These are phyloP conservation scores for Orbilia oligospora DNA, from an alignment of 2,329 filamentous ascomycete genomes.

Conservation along the genomic window DNA sequence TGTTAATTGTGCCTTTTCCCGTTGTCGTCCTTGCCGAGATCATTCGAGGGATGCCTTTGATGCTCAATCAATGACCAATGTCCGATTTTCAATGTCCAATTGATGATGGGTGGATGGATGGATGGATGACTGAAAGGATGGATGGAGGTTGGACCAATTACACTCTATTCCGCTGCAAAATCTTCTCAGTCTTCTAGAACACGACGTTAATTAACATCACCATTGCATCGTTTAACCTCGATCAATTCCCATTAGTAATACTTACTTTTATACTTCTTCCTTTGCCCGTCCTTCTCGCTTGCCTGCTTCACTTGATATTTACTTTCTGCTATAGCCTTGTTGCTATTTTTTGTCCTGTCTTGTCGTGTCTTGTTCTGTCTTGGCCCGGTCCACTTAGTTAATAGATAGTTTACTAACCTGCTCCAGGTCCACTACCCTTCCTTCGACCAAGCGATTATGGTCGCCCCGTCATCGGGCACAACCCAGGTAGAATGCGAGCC, in stretches of 20 bases:
- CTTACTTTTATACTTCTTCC: background rate
- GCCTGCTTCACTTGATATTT: background rate
- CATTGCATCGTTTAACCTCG: background rate
- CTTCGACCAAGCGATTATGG: conserved; percentile 61
- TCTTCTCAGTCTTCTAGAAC: conserved; percentile 43
- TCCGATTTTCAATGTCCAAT: background rate
- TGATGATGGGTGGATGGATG: background rate
- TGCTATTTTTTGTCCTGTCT: conserved; percentile 3
- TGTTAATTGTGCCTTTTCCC: background rate
- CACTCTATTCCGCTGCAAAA: conserved; percentile 16
- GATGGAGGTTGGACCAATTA: conserved; percentile 31
- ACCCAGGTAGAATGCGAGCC: conserved; percentile 61
- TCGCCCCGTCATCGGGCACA: conserved; percentile 59
- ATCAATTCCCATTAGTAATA: conserved; percentile 45
- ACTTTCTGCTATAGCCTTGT: background rate
- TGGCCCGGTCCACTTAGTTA: background rate
- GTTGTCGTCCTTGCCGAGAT: conserved; percentile 30
- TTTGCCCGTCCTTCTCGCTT: too few relatives aligned
- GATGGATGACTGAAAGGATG: conserved; percentile 1
- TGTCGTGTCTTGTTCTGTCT: background rate
- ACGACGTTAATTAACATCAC: too few relatives aligned
- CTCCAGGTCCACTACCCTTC: conserved; percentile 56
- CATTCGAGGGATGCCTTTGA: conserved; percentile 6
- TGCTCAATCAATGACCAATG: background rate
- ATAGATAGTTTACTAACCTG: too few relatives aligned